Base-by-base conservation (phyloP, 139 green algal species). In the Haematococcus lacustris region DNA sequence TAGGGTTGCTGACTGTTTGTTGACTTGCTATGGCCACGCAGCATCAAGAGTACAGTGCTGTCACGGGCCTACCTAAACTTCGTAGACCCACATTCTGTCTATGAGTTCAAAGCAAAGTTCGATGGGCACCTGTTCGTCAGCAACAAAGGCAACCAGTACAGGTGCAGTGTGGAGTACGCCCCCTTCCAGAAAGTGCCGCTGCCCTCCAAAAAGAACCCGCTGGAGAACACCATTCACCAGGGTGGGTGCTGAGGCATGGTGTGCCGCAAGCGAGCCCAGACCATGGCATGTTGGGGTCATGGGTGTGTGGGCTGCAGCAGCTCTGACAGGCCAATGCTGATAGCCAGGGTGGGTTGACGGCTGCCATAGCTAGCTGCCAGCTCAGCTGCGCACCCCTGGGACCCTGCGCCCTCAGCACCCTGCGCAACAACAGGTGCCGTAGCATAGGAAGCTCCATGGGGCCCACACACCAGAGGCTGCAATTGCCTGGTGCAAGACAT, bases 41-140 rank as follows among this genome's bases (percentile, higher is more conserved):
- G n/a, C n/a, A n/a, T n/a, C n/a, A n/a, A n/a, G n/a, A n/a, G n/a
- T n/a, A n/a, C n/a, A n/a, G 43, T 81, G 57, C 67, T 77, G 26
- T 88, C 83, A 0, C 76, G 85, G 3, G 88, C 88, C 2, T 94
- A 91, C 73, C 71, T 94, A 35, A 86, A 91, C 53, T 87, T 94
- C 73, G 65, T 60, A 1, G 61, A 78, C 0, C 60, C 77, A 3
- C 66, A 73, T 13, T 76, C 80, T 3, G 87, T 91, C n/a, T 68
- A 79, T 1, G 78, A 66, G n/a, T 93, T 94, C 75, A 89, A 86
- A 50, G 63, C 71, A 0, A 71, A 68, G 1, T 88, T 92, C 60
- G 84, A 91, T 40, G 87, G 86, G 5, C 82, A 88, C 38, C 62
- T 80, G 0, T 93, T 94, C 72, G 82, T 90, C 9, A 85, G 71